phyloP scores from a whole-genome alignment of 2,329 filamentous ascomycete species.

The Metarhizium sp. region DNA sequence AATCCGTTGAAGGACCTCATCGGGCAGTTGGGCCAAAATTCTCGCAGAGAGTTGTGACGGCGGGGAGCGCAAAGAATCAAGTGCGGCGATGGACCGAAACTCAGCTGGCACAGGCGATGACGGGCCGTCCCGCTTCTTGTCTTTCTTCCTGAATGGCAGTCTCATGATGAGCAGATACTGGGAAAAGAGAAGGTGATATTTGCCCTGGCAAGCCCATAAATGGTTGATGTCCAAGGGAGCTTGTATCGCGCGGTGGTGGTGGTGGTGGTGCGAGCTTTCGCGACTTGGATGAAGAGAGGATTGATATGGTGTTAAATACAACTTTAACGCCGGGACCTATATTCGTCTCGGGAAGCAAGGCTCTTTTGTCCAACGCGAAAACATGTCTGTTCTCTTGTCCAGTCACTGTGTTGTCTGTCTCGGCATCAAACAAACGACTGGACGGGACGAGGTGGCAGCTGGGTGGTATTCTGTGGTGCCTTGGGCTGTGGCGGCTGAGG shows the following conservation, averaged over 20 bases:
- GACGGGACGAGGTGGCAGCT: neutral
- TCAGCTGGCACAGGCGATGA: slow-evolving; percentile 17
- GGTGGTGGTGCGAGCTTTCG: neutral
- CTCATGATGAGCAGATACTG: slow-evolving; percentile 17
- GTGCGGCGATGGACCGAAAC: slow-evolving; percentile 15
- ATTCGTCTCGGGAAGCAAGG: neutral
- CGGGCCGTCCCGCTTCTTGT: slow-evolving; percentile 24
- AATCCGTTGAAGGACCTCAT: slow-evolving; percentile 63
- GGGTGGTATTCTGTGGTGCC: neutral
- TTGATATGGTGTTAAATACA: neutral
- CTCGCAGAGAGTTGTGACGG: slow-evolving; percentile 32
- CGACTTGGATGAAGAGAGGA: neutral
- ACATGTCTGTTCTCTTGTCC: neutral
- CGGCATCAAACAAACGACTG: neutral
- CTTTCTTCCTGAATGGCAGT: slow-evolving; percentile 27
- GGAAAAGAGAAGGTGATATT: neutral
- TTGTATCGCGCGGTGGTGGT: neutral
- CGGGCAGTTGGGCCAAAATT: slow-evolving; percentile 48
- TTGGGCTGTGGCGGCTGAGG: neutral
- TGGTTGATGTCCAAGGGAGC: neutral
- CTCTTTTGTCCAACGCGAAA: neutral
- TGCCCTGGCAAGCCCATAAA: neutral
- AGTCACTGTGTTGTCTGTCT: neutral
- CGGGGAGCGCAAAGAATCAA: slow-evolving; percentile 20
- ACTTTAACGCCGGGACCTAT: neutral